Conservation (phyloP, 2,329 filamentous ascomycete species). For the Lecanosticta acicola region DNA sequence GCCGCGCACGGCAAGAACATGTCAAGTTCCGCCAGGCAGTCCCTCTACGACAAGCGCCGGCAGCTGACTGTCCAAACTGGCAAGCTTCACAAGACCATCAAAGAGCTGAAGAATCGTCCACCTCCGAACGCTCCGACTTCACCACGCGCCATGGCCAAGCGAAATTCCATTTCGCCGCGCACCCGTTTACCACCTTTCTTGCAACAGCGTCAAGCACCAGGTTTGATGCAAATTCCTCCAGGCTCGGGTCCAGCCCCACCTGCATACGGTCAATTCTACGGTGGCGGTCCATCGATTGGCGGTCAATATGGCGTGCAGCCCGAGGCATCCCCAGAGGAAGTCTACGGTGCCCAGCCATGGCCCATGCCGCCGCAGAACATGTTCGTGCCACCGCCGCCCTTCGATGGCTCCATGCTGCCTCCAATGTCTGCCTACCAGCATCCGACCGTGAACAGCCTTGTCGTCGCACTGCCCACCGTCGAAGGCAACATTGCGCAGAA, state of each 20-base stretch:
- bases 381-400: conserved; percentile 26
- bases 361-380: conserved; percentile 20
- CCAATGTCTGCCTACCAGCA: conserved; percentile 11
- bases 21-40: conserved; percentile 27
- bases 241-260: background rate
- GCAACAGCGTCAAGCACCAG: conserved; percentile 10
- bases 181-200: conserved; percentile 21
- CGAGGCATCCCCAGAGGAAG: conserved; percentile 17
- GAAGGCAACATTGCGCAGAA: conserved; percentile 20
- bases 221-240: background rate
- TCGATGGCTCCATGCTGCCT: conserved; percentile 28
- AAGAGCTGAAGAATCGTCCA: conserved; percentile 27
- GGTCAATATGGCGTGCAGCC: conserved; percentile 13
- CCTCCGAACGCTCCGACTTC: conserved; percentile 22
- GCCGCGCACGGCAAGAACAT: conserved; percentile 33
- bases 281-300: background rate
- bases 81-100: conserved; percentile 32
- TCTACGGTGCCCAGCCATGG: conserved; percentile 19
- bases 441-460: conserved; percentile 1
- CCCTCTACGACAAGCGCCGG: conserved; percentile 30
- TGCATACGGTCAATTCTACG: background rate
- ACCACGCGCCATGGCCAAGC: conserved; percentile 18
- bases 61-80: conserved; percentile 32
- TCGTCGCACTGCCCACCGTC: background rate
- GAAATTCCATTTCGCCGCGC: conserved; percentile 22